Percentiles rank a stretch among this genome's conserved stretches.
Evolutionary conservation across 192 early-diverging fungal genomes (phyloP).

Genomic region (Glomus cerebriforme): DNA sequence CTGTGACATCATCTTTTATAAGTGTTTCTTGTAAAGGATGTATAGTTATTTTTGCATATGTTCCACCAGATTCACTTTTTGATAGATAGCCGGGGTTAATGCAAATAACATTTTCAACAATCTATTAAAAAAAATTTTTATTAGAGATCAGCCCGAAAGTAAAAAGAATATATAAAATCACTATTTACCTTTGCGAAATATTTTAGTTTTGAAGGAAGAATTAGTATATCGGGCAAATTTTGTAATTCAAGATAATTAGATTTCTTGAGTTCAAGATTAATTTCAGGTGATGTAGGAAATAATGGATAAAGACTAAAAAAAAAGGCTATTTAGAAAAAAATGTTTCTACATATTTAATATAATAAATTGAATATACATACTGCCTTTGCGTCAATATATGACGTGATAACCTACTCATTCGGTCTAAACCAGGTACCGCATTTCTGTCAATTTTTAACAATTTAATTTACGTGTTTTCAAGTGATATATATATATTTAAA

Average conservation of each 20-base stretch:
- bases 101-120: conserved; percentile 73
- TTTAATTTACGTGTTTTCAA: not conserved
- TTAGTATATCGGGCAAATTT: conserved; percentile 80
- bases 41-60: conserved; percentile 76
- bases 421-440: not conserved
- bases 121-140: conserved; percentile 32
- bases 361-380: conserved; percentile 37
- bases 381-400: conserved; percentile 81
- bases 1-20: conserved; percentile 16
- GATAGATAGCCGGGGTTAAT: conserved; percentile 83
- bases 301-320: conserved; percentile 81
- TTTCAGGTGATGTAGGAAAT: conserved; percentile 57
- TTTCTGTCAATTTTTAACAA: not conserved
- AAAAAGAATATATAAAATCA: not conserved
- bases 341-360: not conserved
- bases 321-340: not conserved
- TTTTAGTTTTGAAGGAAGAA: conserved; percentile 74
- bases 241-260: conserved; percentile 47
- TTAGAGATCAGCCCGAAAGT: not conserved
- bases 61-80: conserved; percentile 75
- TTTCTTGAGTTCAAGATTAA: conserved; percentile 40
- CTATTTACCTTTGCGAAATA: conserved; percentile 62
- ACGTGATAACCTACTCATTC: conserved; percentile 56
- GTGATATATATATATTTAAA: not conserved
- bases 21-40: conserved; percentile 51